These are phyloP conservation scores for Blastocystis sp. DNA, from an alignment of 352 stramenopile species.

Conservation along the genomic window DNA sequence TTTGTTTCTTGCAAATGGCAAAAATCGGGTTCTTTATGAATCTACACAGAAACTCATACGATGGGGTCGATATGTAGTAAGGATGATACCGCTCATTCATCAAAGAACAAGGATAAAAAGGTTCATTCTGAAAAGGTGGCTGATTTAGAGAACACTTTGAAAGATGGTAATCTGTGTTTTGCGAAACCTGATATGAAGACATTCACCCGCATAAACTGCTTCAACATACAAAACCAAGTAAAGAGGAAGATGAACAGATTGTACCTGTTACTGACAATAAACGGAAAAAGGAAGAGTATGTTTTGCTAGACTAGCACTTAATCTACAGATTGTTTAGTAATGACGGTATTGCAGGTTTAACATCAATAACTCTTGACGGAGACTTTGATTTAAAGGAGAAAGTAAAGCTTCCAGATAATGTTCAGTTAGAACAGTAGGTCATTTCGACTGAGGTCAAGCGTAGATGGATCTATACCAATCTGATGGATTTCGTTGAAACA, in stretches of 20 bases:
- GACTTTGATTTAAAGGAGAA: neutral
- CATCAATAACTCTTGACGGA: slow-evolving; percentile 1
- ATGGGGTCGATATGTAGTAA: slow-evolving; percentile 45
- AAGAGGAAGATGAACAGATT: neutral
- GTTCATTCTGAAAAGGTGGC: neutral
- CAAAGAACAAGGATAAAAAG: neutral
- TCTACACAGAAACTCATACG: neutral
- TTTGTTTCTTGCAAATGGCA: neutral
- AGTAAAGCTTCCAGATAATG: neutral
- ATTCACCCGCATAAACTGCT: neutral
- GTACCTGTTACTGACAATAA: neutral
- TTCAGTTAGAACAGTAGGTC: neutral
- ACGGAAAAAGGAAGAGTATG: neutral
- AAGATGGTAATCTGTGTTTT: neutral
- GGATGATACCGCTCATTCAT: neutral
- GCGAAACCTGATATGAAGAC: neutral
- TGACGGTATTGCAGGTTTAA: neutral
- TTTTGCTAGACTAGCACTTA: neutral
- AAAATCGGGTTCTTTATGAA: neutral
- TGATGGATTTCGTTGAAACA: slow-evolving; percentile 35
- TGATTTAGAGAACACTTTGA: slow-evolving; percentile 19
- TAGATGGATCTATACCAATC: slow-evolving; percentile 40
- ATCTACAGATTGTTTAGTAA: neutral
- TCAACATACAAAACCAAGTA: neutral
- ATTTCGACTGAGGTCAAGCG: neutral